phyloP scores from a whole-genome alignment of 1,139 yeast species.

The Eremothecium cymbalariae region DNA sequence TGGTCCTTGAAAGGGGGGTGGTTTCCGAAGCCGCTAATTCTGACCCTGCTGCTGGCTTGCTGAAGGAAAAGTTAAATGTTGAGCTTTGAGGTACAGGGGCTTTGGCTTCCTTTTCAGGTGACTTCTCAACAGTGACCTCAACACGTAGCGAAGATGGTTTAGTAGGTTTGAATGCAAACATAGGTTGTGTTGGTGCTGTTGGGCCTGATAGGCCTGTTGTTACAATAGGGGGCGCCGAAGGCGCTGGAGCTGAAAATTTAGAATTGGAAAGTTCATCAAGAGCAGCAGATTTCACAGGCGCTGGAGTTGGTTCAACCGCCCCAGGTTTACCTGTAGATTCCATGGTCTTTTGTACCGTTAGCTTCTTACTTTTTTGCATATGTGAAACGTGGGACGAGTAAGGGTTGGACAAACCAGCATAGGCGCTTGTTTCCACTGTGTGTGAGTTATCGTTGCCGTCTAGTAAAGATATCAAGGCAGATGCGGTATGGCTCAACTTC shows the following conservation, averaged over 20 bases:
- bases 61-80: slow-evolving; percentile 13
- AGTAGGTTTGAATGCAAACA: slow-evolving; percentile 27
- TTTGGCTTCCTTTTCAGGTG: slow-evolving; percentile 10
- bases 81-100: slow-evolving; percentile 10
- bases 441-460: slow-evolving; percentile 34
- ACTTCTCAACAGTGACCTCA: slow-evolving; percentile 21
- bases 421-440: slow-evolving; percentile 27
- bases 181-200: slow-evolving; percentile 15
- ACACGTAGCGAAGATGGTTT: slow-evolving; percentile 34
- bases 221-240: neutral
- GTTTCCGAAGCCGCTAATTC: no score
- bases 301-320: slow-evolving; percentile 6
- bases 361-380: slow-evolving; percentile 23
- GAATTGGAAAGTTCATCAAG: slow-evolving; percentile 10
- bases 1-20: no score
- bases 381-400: slow-evolving; percentile 35
- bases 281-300: slow-evolving; percentile 11
- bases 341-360: slow-evolving; percentile 17
- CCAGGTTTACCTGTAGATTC: slow-evolving; percentile 9
- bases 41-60: slow-evolving; percentile 3
- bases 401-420: slow-evolving; percentile 40
- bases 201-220: neutral
- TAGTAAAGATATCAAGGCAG: slow-evolving; percentile 53
- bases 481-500: slow-evolving; percentile 55
- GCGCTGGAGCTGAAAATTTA: slow-evolving; percentile 1